Conservation (phyloP, 495 filamentous ascomycete genomes). For the Paragyromitra xinjiangensis region DNA sequence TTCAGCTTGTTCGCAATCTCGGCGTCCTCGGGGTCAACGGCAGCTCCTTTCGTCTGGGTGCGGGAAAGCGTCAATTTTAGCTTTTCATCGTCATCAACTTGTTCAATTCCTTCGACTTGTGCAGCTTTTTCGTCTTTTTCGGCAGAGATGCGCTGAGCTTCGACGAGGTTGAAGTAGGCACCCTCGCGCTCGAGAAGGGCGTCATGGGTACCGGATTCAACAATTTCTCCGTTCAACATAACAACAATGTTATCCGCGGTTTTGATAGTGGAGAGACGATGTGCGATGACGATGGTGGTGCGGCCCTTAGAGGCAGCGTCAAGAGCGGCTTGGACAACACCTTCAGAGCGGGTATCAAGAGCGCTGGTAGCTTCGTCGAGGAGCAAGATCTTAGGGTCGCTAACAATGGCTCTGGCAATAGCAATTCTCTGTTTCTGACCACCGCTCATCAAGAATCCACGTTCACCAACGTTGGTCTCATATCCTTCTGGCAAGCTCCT, state of each 20-base stretch:
- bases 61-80: constrained; percentile 61
- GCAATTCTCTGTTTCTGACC: constrained; percentile 96
- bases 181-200: constrained; percentile 68
- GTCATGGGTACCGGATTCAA: constrained; percentile 89
- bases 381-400: constrained; percentile 92
- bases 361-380: constrained; percentile 95
- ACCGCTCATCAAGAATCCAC: constrained; percentile 89
- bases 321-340: constrained; percentile 90
- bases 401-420: constrained; percentile 86
- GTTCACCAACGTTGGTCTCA: constrained; percentile 93
- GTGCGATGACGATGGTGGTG: constrained; percentile 95
- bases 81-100: constrained; percentile 63
- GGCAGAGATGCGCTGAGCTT: constrained; percentile 79
- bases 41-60: constrained; percentile 52
- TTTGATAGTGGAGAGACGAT: constrained; percentile 92
- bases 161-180: constrained; percentile 79
- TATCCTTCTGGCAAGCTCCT: constrained; percentile 84
- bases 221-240: constrained; percentile 80
- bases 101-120: constrained; percentile 61
- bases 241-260: constrained; percentile 95
- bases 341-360: constrained; percentile 94
- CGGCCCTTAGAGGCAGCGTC: constrained; percentile 87
- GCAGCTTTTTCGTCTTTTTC: constrained; percentile 66
- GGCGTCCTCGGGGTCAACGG: constrained; percentile 69
- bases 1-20: constrained; percentile 65